These are phyloP conservation scores for Lipomyces kockii DNA, from an alignment of 805 yeast genomes.

Conservation along the genomic window DNA sequence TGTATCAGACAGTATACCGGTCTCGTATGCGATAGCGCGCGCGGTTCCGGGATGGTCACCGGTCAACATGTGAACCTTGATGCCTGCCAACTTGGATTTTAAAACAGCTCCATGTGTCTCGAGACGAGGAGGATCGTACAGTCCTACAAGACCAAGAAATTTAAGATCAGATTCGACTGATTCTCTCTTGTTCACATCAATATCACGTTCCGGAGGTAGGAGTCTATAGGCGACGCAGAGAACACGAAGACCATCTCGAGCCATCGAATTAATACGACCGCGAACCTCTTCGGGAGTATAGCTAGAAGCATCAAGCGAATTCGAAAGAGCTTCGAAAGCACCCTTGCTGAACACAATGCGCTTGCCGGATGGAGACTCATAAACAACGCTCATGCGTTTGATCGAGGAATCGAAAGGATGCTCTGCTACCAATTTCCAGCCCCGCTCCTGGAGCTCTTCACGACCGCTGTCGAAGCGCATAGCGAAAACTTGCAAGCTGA, in stretches of 20 bases:
- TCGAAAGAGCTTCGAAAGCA: constrained; percentile 73
- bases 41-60: constrained; percentile 86
- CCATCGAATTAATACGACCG: constrained; percentile 60
- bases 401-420: constrained; percentile 78
- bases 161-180: constrained; percentile 57
- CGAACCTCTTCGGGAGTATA: constrained; percentile 49
- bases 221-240: constrained; percentile 65
- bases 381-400: constrained; percentile 73
- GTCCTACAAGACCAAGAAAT: constrained; percentile 73
- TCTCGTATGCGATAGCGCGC: constrained; percentile 77
- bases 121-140: constrained; percentile 80
- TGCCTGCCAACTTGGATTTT: constrained; percentile 73
- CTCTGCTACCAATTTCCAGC: constrained; percentile 59
- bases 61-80: constrained; percentile 79
- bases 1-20: constrained; percentile 65
- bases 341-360: constrained; percentile 62
- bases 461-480: constrained; percentile 61
- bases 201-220: constrained; percentile 14
- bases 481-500: constrained; percentile 80
- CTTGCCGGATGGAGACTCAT: constrained; percentile 40
- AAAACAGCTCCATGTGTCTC: constrained; percentile 73
- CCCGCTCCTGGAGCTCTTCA: constrained; percentile 45
- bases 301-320: constrained; percentile 50
- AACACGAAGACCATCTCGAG: constrained; percentile 73
- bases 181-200: constrained; percentile 46